phyloP scores from a whole-genome alignment of 2,329 filamentous ascomycete genomes.

The Magnaporthiopsis rhizophila region DNA sequence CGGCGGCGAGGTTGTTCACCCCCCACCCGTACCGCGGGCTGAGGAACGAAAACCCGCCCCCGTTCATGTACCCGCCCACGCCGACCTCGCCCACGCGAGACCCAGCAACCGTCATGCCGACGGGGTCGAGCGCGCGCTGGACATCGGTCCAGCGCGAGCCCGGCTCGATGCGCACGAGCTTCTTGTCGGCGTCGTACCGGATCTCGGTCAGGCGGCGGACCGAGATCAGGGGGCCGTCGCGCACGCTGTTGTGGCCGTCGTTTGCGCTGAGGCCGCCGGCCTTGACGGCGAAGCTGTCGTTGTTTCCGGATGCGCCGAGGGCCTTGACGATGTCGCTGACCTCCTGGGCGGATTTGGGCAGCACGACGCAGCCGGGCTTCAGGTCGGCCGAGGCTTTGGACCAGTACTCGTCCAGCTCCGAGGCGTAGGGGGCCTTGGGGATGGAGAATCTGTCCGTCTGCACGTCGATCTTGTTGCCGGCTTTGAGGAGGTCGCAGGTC shows the following conservation, averaged over 20 bases:
- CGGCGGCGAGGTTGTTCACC: constrained; percentile 31
- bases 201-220: constrained; percentile 42
- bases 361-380: constrained; percentile 16
- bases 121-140: constrained; percentile 38
- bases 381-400: constrained; percentile 15
- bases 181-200: constrained; percentile 33
- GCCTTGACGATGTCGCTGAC: constrained; percentile 12
- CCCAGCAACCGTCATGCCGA: constrained; percentile 49
- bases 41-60: constrained; percentile 49
- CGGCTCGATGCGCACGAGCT: constrained; percentile 39
- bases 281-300: constrained; percentile 36
- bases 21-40: constrained; percentile 44
- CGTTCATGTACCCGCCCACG: constrained; percentile 49
- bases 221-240: constrained; percentile 48
- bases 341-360: constrained; percentile 14
- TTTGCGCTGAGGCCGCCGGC: constrained; percentile 51
- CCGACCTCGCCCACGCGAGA: constrained; percentile 57
- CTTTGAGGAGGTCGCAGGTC: constrained; percentile 5
- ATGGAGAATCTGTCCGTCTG: constrained; percentile 6
- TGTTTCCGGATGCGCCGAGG: constrained; percentile 8
- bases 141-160: constrained; percentile 47
- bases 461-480: background rate
- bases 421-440: constrained; percentile 2
- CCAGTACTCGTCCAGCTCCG: constrained; percentile 12
- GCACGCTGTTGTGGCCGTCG: constrained; percentile 35